A percentile compares a stretch with the other conserved stretches of the same genome.
phyloP scores from a whole-genome alignment of 73 alveolate genomes.

The Tetrahymena borealis region DNA sequence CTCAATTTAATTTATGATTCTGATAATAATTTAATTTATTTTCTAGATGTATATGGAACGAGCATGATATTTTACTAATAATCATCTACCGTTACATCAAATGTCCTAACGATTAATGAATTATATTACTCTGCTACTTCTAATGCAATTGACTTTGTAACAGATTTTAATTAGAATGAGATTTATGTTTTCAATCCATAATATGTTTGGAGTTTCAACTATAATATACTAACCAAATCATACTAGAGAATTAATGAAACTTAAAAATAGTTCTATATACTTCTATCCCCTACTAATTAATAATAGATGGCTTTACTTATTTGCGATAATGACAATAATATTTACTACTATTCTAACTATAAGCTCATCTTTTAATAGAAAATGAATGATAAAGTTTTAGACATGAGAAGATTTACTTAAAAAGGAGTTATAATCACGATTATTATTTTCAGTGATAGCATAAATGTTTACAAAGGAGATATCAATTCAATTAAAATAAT shows the following conservation, averaged over 20 bases:
- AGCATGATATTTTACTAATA: no score
- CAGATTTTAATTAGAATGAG: background rate
- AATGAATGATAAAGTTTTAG: background rate
- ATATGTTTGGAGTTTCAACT: background rate
- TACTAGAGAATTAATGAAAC: background rate
- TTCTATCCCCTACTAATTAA: background rate
- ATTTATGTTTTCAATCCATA: background rate
- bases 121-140: background rate
- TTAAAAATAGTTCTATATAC: background rate
- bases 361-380: background rate
- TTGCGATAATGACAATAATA: background rate
- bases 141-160: background rate
- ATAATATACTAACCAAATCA: background rate
- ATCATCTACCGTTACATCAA: background rate
- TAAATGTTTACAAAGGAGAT: no score
- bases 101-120: background rate
- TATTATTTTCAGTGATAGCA: no score
- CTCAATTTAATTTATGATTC: background rate
- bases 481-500: no score
- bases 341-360: background rate
- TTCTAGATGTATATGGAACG: no score
- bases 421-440: no score
- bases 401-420: background rate
- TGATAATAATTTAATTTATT: no score
- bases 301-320: background rate